A percentile compares a stretch with the other conserved stretches of the same genome.
Evolutionary conservation across 495 filamentous ascomycete genomes (phyloP).

Genomic region (Mytilinidion resinicola): DNA sequence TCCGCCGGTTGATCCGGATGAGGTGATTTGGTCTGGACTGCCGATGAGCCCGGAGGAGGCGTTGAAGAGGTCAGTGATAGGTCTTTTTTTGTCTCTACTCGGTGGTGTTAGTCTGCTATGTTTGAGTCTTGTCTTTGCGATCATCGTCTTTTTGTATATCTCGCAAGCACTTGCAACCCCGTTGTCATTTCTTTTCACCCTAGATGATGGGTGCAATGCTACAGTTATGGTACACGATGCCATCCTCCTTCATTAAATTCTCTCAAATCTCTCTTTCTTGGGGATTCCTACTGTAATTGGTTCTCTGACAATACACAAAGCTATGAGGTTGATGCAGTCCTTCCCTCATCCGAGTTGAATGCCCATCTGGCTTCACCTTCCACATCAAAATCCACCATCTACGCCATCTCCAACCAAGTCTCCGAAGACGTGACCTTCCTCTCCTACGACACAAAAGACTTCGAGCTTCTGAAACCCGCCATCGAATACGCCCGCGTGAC

Average conservation of each 20-base stretch:
- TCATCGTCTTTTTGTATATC: neutral
- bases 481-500: constrained; percentile 73
- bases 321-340: constrained; percentile 80
- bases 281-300: no score
- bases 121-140: neutral
- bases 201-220: no score
- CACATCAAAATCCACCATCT: constrained; percentile 50
- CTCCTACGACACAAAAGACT: constrained; percentile 56
- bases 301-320: constrained; percentile 1
- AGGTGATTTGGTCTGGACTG: constrained; percentile 93
- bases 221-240: no score
- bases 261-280: no score
- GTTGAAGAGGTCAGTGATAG: constrained; percentile 38
- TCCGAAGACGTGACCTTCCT: constrained; percentile 58
- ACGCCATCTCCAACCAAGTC: constrained; percentile 65
- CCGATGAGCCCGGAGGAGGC: constrained; percentile 74
- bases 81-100: no score
- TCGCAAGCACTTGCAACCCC: no score
- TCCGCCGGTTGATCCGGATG: constrained; percentile 77
- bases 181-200: no score
- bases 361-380: constrained; percentile 47
- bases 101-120: neutral
- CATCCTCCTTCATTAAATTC: no score
- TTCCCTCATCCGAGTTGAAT: constrained; percentile 64
- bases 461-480: constrained; percentile 58